A percentile compares a stretch with the other conserved stretches of the same genome.
Conservation (phyloP, 179 eudicot genomes). For the Spinacia oleracea region DNA sequence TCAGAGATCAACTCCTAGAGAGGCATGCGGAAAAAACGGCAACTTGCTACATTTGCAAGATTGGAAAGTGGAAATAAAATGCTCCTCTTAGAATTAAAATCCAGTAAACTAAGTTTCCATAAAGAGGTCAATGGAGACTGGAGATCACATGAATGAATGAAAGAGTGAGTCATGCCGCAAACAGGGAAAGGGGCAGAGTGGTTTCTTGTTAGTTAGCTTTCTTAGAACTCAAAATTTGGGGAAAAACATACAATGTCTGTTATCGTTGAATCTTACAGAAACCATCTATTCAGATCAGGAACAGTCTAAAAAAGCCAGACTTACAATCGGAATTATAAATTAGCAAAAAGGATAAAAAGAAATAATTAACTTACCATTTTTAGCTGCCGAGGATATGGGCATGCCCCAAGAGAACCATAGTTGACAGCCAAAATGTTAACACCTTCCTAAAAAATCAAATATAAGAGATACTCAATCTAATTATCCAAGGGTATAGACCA, state of each 20-base stretch:
- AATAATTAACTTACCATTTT: constrained; percentile 61
- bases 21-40: background rate
- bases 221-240: background rate
- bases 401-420: constrained; percentile 89
- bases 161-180: background rate
- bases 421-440: constrained; percentile 80
- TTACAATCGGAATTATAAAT: background rate
- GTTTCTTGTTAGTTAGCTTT: background rate
- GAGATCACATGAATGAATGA: background rate
- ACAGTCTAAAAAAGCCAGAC: background rate
- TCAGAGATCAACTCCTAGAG: background rate
- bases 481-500: background rate
- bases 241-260: background rate
- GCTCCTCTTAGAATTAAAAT: background rate
- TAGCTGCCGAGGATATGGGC: constrained; percentile 76
- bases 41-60: background rate
- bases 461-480: background rate
- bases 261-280: background rate
- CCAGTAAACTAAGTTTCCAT: background rate
- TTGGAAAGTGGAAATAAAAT: background rate
- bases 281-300: background rate
- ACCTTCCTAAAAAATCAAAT: constrained; percentile 56
- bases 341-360: background rate
- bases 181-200: background rate
- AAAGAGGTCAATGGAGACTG: background rate